phyloP scores from a whole-genome alignment of 176 grass and related monocot species.

The Urochloa ruziziensis region DNA sequence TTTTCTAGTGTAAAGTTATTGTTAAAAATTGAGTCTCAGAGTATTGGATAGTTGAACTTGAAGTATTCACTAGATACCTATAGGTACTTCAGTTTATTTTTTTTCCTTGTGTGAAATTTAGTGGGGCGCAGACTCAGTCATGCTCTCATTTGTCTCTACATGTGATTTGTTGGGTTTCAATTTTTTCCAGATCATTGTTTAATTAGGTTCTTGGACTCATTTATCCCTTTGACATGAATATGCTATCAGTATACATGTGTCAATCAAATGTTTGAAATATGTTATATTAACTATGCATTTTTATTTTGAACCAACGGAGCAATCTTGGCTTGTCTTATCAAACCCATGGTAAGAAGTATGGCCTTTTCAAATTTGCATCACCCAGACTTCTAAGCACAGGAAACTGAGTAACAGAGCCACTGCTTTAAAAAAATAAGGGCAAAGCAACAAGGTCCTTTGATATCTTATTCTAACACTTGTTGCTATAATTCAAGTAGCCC shows the following conservation, averaged over 20 bases:
- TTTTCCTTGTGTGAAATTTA: background rate
- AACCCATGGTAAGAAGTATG: background rate
- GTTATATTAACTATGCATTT: background rate
- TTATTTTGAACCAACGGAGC: background rate
- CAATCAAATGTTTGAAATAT: background rate
- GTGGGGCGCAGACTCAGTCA: background rate
- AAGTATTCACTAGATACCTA: background rate
- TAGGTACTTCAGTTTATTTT: background rate
- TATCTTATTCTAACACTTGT: no score
- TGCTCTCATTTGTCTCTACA: conserved; percentile 6
- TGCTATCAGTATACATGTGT: background rate
- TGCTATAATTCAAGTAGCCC: no score
- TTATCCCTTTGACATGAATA: background rate
- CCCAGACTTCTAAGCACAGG: background rate
- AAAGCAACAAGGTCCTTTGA: no score
- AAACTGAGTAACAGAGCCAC: no score
- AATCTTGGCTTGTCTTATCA: background rate
- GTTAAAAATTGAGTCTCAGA: background rate
- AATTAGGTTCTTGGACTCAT: background rate
- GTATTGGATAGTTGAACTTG: background rate
- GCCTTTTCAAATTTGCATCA: background rate
- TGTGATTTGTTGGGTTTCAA: background rate
- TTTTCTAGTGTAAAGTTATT: background rate
- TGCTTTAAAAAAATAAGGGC: no score
- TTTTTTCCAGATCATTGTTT: background rate